phyloP scores from a whole-genome alignment of 139 green algal genomes.

The Chlamydomonas asymmetrica region DNA sequence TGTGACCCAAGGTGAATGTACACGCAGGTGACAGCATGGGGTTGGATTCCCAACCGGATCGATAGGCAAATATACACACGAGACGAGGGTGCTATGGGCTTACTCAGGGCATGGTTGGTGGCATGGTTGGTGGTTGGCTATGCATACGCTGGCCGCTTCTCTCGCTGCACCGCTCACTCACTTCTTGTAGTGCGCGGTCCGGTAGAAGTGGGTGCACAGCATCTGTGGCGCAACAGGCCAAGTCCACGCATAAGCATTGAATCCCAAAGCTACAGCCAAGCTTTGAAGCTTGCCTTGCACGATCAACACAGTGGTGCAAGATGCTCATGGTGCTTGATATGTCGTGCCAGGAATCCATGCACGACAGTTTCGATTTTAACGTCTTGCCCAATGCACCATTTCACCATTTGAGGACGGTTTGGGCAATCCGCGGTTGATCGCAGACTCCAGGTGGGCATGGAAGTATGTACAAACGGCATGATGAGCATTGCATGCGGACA shows the following conservation, averaged over 20 bases:
- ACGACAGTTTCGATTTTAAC: not conserved
- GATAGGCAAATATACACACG: too few relatives aligned
- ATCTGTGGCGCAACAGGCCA: constrained; percentile 65
- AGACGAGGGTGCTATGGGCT: too few relatives aligned
- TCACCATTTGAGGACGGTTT: not conserved
- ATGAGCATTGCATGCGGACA: not conserved
- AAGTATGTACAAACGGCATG: too few relatives aligned
- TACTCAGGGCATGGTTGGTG: too few relatives aligned
- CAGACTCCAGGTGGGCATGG: too few relatives aligned
- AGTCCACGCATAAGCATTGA: not conserved
- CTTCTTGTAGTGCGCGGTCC: constrained; percentile 68
- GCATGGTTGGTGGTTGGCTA: too few relatives aligned
- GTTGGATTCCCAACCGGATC: too few relatives aligned
- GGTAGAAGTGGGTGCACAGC: constrained; percentile 72
- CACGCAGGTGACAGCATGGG: too few relatives aligned
- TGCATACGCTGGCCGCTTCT: too few relatives aligned
- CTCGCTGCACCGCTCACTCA: too few relatives aligned
- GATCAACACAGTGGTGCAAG: not conserved
- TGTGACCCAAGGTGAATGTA: too few relatives aligned
- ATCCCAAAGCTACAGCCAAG: not conserved
- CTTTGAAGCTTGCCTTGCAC: not conserved
- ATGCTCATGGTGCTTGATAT: not conserved
- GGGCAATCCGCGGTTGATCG: not conserved
- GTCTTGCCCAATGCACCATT: not conserved
- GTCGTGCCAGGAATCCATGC: not conserved